Conservation (phyloP, 2,329 filamentous ascomycete species). For the Cryphonectria nitschkei region DNA sequence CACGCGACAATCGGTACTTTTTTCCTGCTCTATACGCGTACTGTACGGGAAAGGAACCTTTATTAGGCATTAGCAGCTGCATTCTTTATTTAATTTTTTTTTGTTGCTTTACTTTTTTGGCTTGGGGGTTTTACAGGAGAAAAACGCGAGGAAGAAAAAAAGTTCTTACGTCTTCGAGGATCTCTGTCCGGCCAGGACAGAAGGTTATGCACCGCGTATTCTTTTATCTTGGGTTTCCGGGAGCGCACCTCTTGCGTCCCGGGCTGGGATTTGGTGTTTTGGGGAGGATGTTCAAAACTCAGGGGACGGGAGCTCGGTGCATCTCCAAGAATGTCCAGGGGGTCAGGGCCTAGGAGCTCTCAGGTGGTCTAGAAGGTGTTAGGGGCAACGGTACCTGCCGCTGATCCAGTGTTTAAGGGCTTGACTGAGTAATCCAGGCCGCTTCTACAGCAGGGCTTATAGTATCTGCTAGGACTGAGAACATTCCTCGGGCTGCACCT, state of each 20-base stretch:
- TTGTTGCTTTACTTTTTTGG: not conserved
- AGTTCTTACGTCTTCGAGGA: not conserved
- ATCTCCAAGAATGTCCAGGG: slow-evolving; percentile 1
- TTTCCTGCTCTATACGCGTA: slow-evolving; percentile 2
- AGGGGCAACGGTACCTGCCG: slow-evolving; percentile 5
- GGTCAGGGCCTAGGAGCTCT: not conserved
- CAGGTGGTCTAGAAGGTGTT: slow-evolving; percentile 6
- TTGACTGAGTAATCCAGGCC: slow-evolving; percentile 1
- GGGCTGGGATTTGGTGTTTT: slow-evolving; percentile 9
- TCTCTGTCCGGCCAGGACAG: not conserved
- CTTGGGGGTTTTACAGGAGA: too few species aligned
- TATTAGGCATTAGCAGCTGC: not conserved
- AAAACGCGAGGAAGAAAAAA: too few species aligned
- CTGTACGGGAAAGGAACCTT: not conserved
- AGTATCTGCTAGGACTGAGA: not conserved
- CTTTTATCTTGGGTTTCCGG: slow-evolving; percentile 4
- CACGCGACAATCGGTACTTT: slow-evolving; percentile 13
- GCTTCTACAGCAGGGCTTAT: not conserved
- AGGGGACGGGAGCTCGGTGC: slow-evolving; percentile 11
- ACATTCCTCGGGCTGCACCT: not conserved
- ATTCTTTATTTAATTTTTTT: not conserved
- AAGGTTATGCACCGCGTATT: not conserved
- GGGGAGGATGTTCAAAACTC: slow-evolving; percentile 10
- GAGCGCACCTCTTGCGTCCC: slow-evolving; percentile 15
- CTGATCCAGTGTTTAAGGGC: not conserved